A percentile compares a stretch with the other conserved stretches of the same genome.
Conservation (phyloP, 2,329 filamentous ascomycete genomes). For the Fonsecaea erecta region DNA sequence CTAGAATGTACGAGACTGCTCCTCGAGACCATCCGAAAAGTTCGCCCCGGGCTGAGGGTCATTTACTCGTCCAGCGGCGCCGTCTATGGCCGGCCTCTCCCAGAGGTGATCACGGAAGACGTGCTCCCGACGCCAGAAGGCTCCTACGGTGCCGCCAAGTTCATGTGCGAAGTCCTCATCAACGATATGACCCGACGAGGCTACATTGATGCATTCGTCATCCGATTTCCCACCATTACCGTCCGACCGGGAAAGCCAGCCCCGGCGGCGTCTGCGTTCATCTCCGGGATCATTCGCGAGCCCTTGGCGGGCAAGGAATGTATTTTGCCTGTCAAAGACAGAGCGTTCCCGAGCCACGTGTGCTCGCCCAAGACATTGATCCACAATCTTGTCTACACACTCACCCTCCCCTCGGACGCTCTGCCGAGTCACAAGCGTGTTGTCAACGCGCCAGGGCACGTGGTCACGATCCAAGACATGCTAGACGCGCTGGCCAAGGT, state of each 20-base stretch:
- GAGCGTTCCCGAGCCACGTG: conserved; percentile 59
- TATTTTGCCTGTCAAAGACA: conserved; percentile 56
- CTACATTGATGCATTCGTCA: conserved; percentile 61
- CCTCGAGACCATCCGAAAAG: conserved; percentile 57
- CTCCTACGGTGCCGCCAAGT: conserved; percentile 67
- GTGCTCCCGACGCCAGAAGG: conserved; percentile 64
- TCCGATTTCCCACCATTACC: conserved; percentile 66
- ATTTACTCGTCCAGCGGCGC: conserved; percentile 67
- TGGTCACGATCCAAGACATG: conserved; percentile 61
- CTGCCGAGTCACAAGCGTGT: conserved; percentile 54
- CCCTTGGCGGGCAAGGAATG: conserved; percentile 62
- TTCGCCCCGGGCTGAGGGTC: conserved; percentile 60
- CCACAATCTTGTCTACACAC: conserved; percentile 57
- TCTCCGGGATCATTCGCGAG: conserved; percentile 68
- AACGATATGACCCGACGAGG: conserved; percentile 67
- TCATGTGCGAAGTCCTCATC: conserved; percentile 65
- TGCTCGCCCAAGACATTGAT: conserved; percentile 59
- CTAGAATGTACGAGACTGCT: conserved; percentile 63
- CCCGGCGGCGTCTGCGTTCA: conserved; percentile 66
- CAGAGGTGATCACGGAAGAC: conserved; percentile 56
- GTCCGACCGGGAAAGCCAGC: conserved; percentile 66
- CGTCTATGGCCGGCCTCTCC: conserved; percentile 65
- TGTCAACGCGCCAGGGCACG: conserved; percentile 62
- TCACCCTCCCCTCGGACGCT: conserved; percentile 51
- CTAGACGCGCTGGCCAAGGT: conserved; percentile 61